Evolutionary conservation across 1,139 yeast genomes (phyloP), one percentile per base, ranked within the genome.

Genomic region (Debaryomycetaceae sp.): DNA sequence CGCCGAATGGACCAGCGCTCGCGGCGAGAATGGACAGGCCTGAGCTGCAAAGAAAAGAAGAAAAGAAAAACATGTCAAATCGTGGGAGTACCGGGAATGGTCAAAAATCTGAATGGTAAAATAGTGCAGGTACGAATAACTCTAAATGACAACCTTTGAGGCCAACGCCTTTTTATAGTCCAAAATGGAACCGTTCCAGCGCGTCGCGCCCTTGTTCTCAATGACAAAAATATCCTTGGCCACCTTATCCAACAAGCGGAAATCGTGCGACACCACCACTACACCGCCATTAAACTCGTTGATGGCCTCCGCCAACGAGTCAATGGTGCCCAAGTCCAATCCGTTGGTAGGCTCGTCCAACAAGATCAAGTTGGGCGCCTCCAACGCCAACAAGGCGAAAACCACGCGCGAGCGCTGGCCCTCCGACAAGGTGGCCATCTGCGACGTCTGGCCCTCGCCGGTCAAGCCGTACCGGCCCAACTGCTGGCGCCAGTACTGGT

Each of bases 321-420:
- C 98, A 52, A 90, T 90, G 28, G 98, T 87, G 49, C 96, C 83
- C 48, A 92, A 87, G 68, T 92, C 98, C 61, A 92, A 72, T 73
- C 97, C 98, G 73, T 90, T 90, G 45, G 98, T 90, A 73, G 98
- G 98, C 77, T 92, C 98, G 68, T 90, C 98, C 64, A 90, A 71
- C 53, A 90, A 68, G 49, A 90, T 70, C 62, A 90, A 83, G 63
- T 90, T 90, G 51, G 99, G 98, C 41, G 81, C 69, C 63, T 90
- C 97, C 45, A 90, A 72, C 28, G 98, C 98, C 49, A 90, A 72
- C 45, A 90, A 68, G 14, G 98, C 98, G 52, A 90, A 92, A 36
- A 90, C 98, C 42, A 90, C 98, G 65, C 98, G 80, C 39, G 97
- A 86, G 69, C 97, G 81, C 72, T 90, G 97, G 58, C 99, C 99